Evolutionary conservation across 1,284 basidiomycete species (phyloP).

Genomic region (Tilletiaria anomala): DNA sequence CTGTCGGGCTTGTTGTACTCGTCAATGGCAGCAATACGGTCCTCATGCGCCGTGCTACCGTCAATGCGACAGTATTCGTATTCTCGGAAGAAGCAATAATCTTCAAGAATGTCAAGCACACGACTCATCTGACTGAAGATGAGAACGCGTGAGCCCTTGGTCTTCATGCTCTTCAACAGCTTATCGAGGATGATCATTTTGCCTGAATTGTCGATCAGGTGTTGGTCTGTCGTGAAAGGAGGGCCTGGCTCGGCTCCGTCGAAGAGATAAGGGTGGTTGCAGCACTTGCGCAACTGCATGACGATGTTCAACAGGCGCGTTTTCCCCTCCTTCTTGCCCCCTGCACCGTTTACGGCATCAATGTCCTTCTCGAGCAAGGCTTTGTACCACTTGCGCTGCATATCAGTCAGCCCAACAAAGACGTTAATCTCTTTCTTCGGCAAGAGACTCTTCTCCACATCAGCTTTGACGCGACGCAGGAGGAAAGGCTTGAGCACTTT

Average conservation of each 20-base stretch:
- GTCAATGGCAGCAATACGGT: slow-evolving; percentile 88
- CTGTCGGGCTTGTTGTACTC: slow-evolving; percentile 91
- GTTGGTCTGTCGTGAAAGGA: slow-evolving; percentile 95
- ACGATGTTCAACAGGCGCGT: slow-evolving; percentile 96
- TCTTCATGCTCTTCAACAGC: slow-evolving; percentile 67
- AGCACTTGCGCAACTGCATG: slow-evolving; percentile 66
- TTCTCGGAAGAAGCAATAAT: slow-evolving; percentile 83
- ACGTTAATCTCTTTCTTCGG: slow-evolving; percentile 99
- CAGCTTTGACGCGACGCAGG: slow-evolving; percentile 82
- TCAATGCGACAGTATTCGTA: slow-evolving; percentile 97
- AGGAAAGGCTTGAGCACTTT: slow-evolving; percentile 93
- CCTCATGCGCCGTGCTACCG: slow-evolving; percentile 85
- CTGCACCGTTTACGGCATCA: slow-evolving; percentile 81
- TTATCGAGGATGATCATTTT: slow-evolving; percentile 98
- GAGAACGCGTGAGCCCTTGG: slow-evolving; percentile 80
- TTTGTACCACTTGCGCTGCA: slow-evolving; percentile 83
- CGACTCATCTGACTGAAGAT: slow-evolving; percentile 99
- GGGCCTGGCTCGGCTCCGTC: slow-evolving; percentile 67
- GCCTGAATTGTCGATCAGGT: slow-evolving; percentile 81
- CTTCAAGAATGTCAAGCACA: slow-evolving; percentile 85
- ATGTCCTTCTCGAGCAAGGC: slow-evolving; percentile 90
- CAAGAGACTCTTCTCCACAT: slow-evolving; percentile 82
- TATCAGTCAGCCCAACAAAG: slow-evolving; percentile 90
- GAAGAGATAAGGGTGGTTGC: slow-evolving; percentile 50
- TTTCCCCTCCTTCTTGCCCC: slow-evolving; percentile 86